Percentiles rank a stretch among this genome's conserved stretches.
phyloP scores from a whole-genome alignment of 805 yeast genomes.

The Kodamaea kakaduensis region DNA sequence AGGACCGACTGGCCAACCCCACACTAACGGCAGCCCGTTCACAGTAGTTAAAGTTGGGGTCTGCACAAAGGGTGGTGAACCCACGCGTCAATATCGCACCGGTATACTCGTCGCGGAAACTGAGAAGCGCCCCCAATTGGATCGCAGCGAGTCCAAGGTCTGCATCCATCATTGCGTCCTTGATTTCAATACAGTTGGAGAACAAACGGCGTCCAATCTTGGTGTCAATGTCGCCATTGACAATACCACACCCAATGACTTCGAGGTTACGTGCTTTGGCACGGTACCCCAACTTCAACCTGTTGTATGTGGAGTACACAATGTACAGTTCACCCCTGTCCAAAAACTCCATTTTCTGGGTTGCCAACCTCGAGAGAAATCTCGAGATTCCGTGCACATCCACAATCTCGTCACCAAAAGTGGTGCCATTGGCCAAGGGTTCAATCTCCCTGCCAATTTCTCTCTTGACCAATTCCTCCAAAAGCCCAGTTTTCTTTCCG shows the following conservation, averaged over 20 bases:
- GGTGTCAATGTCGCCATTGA: constrained; percentile 43
- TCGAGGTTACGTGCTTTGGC: constrained; percentile 57
- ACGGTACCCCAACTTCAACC: constrained; percentile 47
- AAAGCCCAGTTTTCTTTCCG: constrained; percentile 17
- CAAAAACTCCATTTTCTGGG: constrained; percentile 41
- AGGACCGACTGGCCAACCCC: constrained; percentile 60
- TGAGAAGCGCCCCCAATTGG: constrained; percentile 54
- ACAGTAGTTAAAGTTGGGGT: constrained; percentile 52
- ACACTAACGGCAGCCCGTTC: constrained; percentile 52
- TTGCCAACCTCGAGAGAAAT: constrained; percentile 30
- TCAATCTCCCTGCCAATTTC: constrained; percentile 6
- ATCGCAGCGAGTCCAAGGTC: constrained; percentile 49
- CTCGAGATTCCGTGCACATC: constrained; percentile 11
- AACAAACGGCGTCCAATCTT: constrained; percentile 44
- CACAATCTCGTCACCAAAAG: background rate
- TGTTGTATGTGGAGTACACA: constrained; percentile 45
- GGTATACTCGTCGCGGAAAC: constrained; percentile 35
- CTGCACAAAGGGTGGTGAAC: constrained; percentile 52
- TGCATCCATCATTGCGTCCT: constrained; percentile 50
- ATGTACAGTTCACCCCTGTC: constrained; percentile 58
- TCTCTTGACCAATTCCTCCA: constrained; percentile 27
- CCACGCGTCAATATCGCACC: constrained; percentile 40
- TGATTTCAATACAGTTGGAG: constrained; percentile 48
- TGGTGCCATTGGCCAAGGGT: background rate
- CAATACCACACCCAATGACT: constrained; percentile 55